phyloP scores from a whole-genome alignment of 768 basidiomycete species.

The Leccinum sublutescens region DNA sequence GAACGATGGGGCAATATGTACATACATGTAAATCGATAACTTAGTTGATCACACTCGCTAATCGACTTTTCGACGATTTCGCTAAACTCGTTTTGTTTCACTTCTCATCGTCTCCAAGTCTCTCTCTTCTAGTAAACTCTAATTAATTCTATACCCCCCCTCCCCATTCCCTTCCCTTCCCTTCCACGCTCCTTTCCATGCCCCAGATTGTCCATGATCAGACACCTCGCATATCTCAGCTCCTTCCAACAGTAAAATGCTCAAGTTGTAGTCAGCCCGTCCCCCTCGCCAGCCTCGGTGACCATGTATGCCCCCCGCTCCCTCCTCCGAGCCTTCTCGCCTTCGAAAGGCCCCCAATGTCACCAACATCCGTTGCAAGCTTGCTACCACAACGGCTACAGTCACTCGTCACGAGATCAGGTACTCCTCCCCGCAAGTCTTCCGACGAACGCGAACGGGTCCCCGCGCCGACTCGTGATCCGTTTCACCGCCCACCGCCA shows the following conservation, averaged over 20 bases:
- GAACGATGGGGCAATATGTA: conserved; percentile 14
- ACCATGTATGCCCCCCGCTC: conserved; percentile 68
- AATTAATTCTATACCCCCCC: conserved; percentile 27
- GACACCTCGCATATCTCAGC: conserved; percentile 48
- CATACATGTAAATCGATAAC: conserved; percentile 13
- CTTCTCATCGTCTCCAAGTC: background rate
- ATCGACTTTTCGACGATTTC: conserved; percentile 7
- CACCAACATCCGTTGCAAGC: conserved; percentile 41
- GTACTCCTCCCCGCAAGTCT: conserved; percentile 7
- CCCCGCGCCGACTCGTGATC: conserved; percentile 23
- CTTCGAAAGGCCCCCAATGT: conserved; percentile 33
- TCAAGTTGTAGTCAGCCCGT: conserved; percentile 73
- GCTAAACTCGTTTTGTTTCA: conserved; percentile 4
- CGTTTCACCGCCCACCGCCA: conserved; percentile 27
- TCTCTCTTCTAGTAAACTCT: conserved; percentile 5
- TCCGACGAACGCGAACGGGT: conserved; percentile 3
- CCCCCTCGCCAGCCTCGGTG: conserved; percentile 68
- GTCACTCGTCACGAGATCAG: conserved; percentile 37
- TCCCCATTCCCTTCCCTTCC: background rate
- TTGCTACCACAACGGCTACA: conserved; percentile 53
- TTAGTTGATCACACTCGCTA: conserved; percentile 8
- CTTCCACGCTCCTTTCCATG: conserved; percentile 27
- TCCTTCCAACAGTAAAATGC: conserved; percentile 83
- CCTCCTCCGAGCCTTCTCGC: conserved; percentile 41
- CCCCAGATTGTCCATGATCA: conserved; percentile 18